Evolutionary conservation across 1,284 basidiomycete species (phyloP).

Genomic region (Ceratobasidium sp.): DNA sequence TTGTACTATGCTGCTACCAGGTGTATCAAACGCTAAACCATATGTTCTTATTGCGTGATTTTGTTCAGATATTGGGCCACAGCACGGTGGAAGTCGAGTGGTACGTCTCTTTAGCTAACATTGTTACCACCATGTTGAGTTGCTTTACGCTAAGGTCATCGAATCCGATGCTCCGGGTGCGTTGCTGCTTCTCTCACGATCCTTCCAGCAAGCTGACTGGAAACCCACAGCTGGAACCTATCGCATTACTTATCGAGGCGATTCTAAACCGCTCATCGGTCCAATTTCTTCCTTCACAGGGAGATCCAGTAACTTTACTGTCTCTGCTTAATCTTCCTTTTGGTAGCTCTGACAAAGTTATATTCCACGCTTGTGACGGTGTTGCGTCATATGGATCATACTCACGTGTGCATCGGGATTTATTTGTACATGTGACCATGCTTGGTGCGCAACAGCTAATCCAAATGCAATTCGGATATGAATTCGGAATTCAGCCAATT

Average conservation of each 20-base stretch:
- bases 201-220: neutral
- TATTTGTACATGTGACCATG: constrained; percentile 7
- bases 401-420: constrained; percentile 24
- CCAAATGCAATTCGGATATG: constrained; percentile 42
- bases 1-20: constrained; percentile 51
- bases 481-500: constrained; percentile 47
- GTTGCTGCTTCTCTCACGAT: constrained; percentile 50
- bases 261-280: constrained; percentile 74
- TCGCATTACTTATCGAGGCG: constrained; percentile 79
- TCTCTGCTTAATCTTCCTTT: constrained; percentile 56
- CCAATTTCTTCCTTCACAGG: constrained; percentile 73
- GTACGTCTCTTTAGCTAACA: constrained; percentile 14
- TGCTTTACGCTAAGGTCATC: constrained; percentile 70
- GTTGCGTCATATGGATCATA: neutral
- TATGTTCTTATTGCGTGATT: neutral
- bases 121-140: neutral
- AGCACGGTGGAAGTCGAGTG: constrained; percentile 47
- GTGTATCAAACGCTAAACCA: neutral
- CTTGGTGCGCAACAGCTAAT: constrained; percentile 11
- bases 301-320: constrained; percentile 71
- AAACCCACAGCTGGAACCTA: constrained; percentile 61
- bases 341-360: neutral
- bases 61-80: constrained; percentile 40
- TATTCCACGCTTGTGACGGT: neutral
- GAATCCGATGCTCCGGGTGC: constrained; percentile 71